Base-by-base conservation (phyloP, 2,329 filamentous ascomycete species). In the Alternaria angustiovoidea region DNA sequence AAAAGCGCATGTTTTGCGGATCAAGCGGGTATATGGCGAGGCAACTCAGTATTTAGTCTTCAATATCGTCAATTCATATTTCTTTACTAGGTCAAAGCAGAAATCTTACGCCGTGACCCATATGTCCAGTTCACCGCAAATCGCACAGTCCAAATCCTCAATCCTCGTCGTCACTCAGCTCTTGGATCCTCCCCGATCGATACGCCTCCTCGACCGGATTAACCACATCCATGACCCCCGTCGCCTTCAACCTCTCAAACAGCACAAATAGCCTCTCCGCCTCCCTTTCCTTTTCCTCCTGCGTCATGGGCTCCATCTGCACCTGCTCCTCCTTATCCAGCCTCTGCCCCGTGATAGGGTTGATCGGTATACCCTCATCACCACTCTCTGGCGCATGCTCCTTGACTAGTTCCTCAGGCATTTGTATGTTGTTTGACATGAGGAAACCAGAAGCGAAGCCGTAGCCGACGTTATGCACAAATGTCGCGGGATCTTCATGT, bases 381-480 rank as follows among this genome's bases (percentile, higher is more conserved):
- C 51, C 52, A 3, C 69, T 64, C 8, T 48, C 61, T 2, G 70
- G 77, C 36, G 81, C 83, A 70, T 81, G 84, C 7, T 84, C 83
- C 67, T 89, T 85, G 9, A 88, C 80, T 1, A 88, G 86, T 55
- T 85, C 88, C 59, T 88, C 84, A 0, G 93, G 92, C 22, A 97
- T 83, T 0, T 89, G 85, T 12, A 98, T 88, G 56, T 95, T 92
- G 63, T 94, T 91, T 64, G 91, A 90, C 80, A 94, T 90, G 16
- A 99, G 82, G 75, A 95, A 97, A 0, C 95, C 95, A 0, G 93
- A 92, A 0, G 95, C 95, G 73, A 92, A 97, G 0, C 95, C 95
- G 74, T 97, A 99, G 0, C 95, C 95, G 12, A 99, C 92, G 68
- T 97, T 97, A 52, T 91, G 86, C 0, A 98, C 91, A 72, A 97